phyloP scores from a whole-genome alignment of 768 basidiomycete species.

The Scleroderma bovista region DNA sequence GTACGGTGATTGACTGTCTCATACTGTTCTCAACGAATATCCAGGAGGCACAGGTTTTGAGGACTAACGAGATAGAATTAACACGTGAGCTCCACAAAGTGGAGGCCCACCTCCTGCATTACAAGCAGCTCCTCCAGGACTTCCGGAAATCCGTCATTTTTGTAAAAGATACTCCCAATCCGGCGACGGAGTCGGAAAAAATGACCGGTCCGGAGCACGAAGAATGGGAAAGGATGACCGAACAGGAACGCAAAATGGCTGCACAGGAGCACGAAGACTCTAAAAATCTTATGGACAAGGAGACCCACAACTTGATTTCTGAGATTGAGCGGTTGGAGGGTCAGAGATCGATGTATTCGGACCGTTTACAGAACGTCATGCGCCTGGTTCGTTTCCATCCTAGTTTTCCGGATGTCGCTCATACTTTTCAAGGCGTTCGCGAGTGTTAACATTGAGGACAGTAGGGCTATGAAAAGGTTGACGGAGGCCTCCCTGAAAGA shows the following conservation, averaged over 20 bases:
- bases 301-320: slow-evolving; percentile 29
- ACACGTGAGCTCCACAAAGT: slow-evolving; percentile 51
- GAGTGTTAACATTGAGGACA: slow-evolving; percentile 56
- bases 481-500: slow-evolving; percentile 41
- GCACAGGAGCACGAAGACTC: not conserved
- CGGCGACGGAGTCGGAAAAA: slow-evolving; percentile 31
- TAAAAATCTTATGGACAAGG: slow-evolving; percentile 9
- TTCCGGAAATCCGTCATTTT: slow-evolving; percentile 50
- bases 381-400: slow-evolving; percentile 16
- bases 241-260: not conserved
- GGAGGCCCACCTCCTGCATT: slow-evolving; percentile 50
- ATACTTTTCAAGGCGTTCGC: slow-evolving; percentile 44
- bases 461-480: slow-evolving; percentile 44
- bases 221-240: not conserved
- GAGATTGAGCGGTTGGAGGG: slow-evolving; percentile 37
- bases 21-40: not conserved
- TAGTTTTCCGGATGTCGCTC: not conserved
- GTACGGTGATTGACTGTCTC: slow-evolving; percentile 9
- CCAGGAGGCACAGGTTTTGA: slow-evolving; percentile 43
- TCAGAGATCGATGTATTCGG: slow-evolving; percentile 22
- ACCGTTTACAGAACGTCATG: slow-evolving; percentile 29
- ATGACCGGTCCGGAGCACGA: not conserved
- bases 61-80: slow-evolving; percentile 38
- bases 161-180: slow-evolving; percentile 44
- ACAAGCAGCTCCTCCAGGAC: slow-evolving; percentile 47